Percentiles rank a stretch among this genome's conserved stretches.
Evolutionary conservation across 2,329 filamentous ascomycete species (phyloP).

Genomic region (Exophiala dermatitidis): DNA sequence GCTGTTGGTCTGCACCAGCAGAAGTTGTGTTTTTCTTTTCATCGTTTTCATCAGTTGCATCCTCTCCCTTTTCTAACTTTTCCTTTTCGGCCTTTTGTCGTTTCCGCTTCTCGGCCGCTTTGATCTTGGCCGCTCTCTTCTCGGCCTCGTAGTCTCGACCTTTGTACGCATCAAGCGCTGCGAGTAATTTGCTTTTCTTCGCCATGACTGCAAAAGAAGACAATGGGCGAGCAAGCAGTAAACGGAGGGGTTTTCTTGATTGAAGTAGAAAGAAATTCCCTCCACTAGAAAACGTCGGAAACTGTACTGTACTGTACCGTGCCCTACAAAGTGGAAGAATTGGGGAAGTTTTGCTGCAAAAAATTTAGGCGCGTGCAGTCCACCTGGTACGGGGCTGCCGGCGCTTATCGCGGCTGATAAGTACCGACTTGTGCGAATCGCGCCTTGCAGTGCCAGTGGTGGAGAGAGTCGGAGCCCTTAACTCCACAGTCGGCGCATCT

Average conservation of each 20-base stretch:
- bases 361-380: background rate
- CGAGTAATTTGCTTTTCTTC: slow-evolving; percentile 52
- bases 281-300: background rate
- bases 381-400: no score
- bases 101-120: slow-evolving; percentile 43
- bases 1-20: slow-evolving; percentile 5
- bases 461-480: no score
- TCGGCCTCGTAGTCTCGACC: slow-evolving; percentile 66
- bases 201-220: slow-evolving; percentile 34
- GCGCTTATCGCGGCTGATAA: background rate
- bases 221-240: background rate
- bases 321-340: background rate
- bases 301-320: background rate
- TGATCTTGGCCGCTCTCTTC: slow-evolving; percentile 62
- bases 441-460: no score
- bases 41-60: background rate
- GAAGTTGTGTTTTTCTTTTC: slow-evolving; percentile 13
- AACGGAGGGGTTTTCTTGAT: background rate
- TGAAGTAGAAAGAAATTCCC: no score
- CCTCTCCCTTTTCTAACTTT: slow-evolving; percentile 3
- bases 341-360: background rate
- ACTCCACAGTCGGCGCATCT: no score
- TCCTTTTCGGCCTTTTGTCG: slow-evolving; percentile 27
- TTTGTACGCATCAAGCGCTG: slow-evolving; percentile 52
- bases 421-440: no score